These are phyloP conservation scores for Annona cherimola DNA, from an alignment of 164 flowering plant genomes.

Conservation along the genomic window DNA sequence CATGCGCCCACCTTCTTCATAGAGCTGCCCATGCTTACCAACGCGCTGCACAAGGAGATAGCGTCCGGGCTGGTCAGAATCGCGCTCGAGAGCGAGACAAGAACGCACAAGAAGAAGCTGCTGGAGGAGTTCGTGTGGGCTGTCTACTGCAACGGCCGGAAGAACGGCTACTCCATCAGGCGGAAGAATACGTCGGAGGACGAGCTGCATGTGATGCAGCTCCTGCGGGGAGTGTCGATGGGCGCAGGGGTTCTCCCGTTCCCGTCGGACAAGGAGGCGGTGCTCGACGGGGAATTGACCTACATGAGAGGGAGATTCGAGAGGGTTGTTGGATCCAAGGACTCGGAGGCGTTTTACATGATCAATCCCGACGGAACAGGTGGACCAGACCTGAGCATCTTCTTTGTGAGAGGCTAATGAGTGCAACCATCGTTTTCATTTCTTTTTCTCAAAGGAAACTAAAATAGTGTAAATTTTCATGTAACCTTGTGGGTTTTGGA, in stretches of 20 bases:
- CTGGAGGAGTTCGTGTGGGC: slow-evolving; percentile 87
- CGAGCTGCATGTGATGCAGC: slow-evolving; percentile 63
- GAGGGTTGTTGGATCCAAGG: slow-evolving; percentile 71
- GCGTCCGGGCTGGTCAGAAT: slow-evolving; percentile 59
- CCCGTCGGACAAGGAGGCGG: slow-evolving; percentile 28
- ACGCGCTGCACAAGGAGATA: slow-evolving; percentile 66
- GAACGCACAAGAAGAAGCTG: slow-evolving; percentile 47
- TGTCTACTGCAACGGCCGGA: slow-evolving; percentile 75
- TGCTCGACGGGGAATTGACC: slow-evolving; percentile 59
- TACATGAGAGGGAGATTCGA: slow-evolving; percentile 82
- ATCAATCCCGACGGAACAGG: slow-evolving; percentile 63
- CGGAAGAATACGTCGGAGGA: slow-evolving; percentile 62
- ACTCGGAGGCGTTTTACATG: slow-evolving; percentile 79
- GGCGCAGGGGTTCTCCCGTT: slow-evolving; percentile 85
- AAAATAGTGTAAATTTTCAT: background rate
- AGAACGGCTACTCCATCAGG: slow-evolving; percentile 64
- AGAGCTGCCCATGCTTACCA: slow-evolving; percentile 62
- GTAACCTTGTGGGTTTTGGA: background rate
- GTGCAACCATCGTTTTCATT: background rate
- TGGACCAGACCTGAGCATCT: slow-evolving; percentile 80
- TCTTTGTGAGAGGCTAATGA: slow-evolving; percentile 54
- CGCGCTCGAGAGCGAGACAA: slow-evolving; percentile 74
- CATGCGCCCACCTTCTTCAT: slow-evolving; percentile 55
- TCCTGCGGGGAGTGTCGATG: slow-evolving; percentile 76
- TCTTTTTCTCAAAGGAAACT: background rate